Evolutionary conservation across 108 stramenopile genomes (phyloP), one percentile per base, ranked within the genome.

Genomic region (Nitzschia sp.): DNA sequence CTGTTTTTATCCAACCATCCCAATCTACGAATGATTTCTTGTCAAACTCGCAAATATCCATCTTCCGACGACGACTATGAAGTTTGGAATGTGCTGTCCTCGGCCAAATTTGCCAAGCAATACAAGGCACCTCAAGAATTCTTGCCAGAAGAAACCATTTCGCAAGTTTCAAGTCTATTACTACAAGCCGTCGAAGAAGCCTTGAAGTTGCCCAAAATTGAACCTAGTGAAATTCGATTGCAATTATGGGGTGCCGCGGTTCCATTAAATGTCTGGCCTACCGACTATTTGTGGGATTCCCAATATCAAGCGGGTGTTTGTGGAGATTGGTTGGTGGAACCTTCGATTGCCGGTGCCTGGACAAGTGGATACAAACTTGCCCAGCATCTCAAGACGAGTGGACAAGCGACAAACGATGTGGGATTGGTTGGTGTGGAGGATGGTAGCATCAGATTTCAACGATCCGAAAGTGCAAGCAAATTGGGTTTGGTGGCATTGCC

Each of bases 171-270:
- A 0, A 31, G 47, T 24, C 29, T 80, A 49, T 51, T 92, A 47
- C 38, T 95, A 32, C 35, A 64, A 30, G 73, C 82, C 26, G 36
- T 92, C n/a, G 80, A 87, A 71, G 54, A 68, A 31, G 54, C 66
- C 31, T 69, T 93, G 36, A 4, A 15, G 5, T 6, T 29, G 30
- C 31, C 31, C 13, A 42, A 42, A 9, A 13, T 42, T 6, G 13
- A 42, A 9, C 49, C 49, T 4, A 8, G 11, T 51, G 87, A 92
- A 33, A 46, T 62, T 26, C 83, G 84, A 51, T 58, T 95, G 38
- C 94, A 95, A 72, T 73, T 95, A 11, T 95, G 94, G 94, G 94
- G 94, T 21, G 94, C 94, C 3, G 94, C 86, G 13, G 85, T 95
- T 32, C 94, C 94, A 0, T 48, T 95, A 26, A 95, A 95, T 66